Evolutionary conservation across 345 rosid genomes (phyloP), one percentile per base, ranked within the genome.

Genomic region (Isatis tinctoria): DNA sequence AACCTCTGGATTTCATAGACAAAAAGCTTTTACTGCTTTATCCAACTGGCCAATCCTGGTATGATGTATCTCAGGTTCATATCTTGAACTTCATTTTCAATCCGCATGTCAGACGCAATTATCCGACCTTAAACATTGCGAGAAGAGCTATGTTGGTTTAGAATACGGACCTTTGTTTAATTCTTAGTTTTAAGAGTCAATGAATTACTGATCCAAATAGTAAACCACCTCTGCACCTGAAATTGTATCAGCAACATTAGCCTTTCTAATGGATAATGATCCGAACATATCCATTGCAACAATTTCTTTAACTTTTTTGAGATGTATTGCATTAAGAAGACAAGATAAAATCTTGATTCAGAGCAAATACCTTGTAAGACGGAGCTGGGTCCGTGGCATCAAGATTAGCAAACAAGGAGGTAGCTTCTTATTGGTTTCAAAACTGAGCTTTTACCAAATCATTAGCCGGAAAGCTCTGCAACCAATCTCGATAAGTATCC

Each of bases 321-420:
- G 35, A 59, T 59, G 49, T 57, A 40, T 18, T 18, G 26, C 24
- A 22, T 22, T 22, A 22, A 18, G 36, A 43, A 54, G 28, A 52
- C 10, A 26, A 32, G 12, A 65, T 7, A 30, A 28, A 40, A 52
- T 62, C 24, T 57, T 47, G 60, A 5, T 45, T 24, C 13, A 5
- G 17, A 74, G 53, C 24, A 67, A 32, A 59, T 74, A 74, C 78
- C 73, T 67, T 67, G 64, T 3, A 51, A 13, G 53, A 59, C 20
- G 62, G 30, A 67, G 47, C 62, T 52, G 22, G 51, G 61, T 59
- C 47, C 53, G 58, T 67, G 72, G 74, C 53, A 37, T 41, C 74
- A 69, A 75, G 63, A 44, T 52, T 26, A 53, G 57, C 41, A 61
- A 61, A 76, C 41, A 62, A 39, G 41, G 44, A 27, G 36, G 30